Evolutionary conservation across 2,329 filamentous ascomycete species (phyloP).

Genomic region (Capronia epimyces): DNA sequence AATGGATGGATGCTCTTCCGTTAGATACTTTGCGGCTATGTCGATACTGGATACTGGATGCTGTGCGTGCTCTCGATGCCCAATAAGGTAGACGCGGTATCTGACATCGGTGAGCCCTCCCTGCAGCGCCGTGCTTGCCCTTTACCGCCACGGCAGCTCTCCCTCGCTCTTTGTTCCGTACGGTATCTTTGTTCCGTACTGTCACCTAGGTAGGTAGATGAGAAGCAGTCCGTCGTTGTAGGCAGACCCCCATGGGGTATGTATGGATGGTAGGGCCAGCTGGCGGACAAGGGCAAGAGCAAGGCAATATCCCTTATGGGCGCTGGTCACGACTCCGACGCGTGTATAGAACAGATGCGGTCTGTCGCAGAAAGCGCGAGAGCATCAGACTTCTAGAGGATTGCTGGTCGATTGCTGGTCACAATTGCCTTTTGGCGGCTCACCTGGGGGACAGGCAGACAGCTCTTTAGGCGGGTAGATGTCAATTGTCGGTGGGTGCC

Average conservation of each 20-base stretch:
- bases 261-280: slow-evolving; percentile 50
- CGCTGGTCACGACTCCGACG: slow-evolving; percentile 51
- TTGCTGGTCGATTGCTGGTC: too few relatives aligned
- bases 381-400: too few relatives aligned
- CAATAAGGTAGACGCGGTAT: slow-evolving; percentile 43
- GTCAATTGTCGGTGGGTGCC: too few relatives aligned
- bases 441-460: too few relatives aligned
- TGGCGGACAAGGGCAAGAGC: slow-evolving; percentile 50
- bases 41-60: slow-evolving; percentile 45
- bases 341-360: slow-evolving; percentile 24
- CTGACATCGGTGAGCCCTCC: slow-evolving; percentile 45
- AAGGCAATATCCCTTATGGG: slow-evolving; percentile 48
- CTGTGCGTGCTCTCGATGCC: slow-evolving; percentile 47
- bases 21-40: slow-evolving; percentile 40
- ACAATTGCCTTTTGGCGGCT: too few relatives aligned
- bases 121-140: slow-evolving; percentile 42
- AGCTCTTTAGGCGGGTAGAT: too few relatives aligned
- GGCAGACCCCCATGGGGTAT: slow-evolving; percentile 47
- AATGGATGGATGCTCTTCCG: slow-evolving; percentile 42
- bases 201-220: slow-evolving; percentile 54
- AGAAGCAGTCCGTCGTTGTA: slow-evolving; percentile 45
- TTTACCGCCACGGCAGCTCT: slow-evolving; percentile 45
- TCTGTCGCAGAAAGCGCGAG: too few relatives aligned
- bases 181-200: slow-evolving; percentile 46
- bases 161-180: slow-evolving; percentile 46